Conservation (phyloP, 1,139 yeast genomes). For the Yamadazyma dendronema region DNA sequence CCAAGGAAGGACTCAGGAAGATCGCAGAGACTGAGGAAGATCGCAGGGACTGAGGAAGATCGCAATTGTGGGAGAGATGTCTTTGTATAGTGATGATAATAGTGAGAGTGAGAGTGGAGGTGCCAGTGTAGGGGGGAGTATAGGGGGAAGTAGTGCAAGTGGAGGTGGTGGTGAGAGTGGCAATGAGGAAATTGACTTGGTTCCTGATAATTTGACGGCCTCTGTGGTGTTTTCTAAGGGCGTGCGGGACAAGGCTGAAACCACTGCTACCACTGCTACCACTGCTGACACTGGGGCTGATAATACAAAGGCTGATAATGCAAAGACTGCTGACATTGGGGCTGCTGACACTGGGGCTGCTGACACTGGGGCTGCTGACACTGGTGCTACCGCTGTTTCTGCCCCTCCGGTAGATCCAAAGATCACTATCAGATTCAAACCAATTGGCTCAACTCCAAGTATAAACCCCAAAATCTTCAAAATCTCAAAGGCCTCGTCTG, state of each 20-base stretch:
- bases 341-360: not conserved
- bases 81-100: constrained; percentile 2
- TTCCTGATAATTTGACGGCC: not conserved
- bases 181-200: not conserved
- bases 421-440: constrained; percentile 49
- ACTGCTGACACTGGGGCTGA: not conserved
- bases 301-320: not conserved
- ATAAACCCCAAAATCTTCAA: constrained; percentile 50
- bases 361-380: not conserved
- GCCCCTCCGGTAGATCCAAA: constrained; percentile 15
- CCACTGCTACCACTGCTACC: not conserved
- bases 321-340: not conserved
- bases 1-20: not conserved
- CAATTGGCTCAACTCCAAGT: constrained; percentile 57
- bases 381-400: not conserved
- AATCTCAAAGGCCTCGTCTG: constrained; percentile 44
- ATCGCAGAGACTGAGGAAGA: not conserved
- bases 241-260: no score
- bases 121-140: not conserved
- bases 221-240: constrained; percentile 1
- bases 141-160: not conserved
- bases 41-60: not conserved
- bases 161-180: not conserved
- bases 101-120: not conserved
- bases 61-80: no score